phyloP scores from a whole-genome alignment of 2,329 filamentous ascomycete species.

The Nannizzia gypsea region DNA sequence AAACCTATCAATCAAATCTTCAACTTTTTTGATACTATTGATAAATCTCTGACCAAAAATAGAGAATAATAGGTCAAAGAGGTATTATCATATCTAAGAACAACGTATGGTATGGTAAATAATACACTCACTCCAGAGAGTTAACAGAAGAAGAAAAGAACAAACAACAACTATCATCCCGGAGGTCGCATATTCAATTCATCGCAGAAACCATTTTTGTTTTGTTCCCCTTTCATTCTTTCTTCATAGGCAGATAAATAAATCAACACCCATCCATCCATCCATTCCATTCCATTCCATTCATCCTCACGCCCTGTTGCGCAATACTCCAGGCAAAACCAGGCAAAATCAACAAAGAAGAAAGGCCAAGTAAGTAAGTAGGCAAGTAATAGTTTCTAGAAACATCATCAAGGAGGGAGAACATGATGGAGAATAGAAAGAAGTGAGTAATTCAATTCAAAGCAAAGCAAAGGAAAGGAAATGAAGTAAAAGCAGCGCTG shows the following conservation, averaged over 20 bases:
- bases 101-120: neutral
- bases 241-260: neutral
- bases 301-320: neutral
- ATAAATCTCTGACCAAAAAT: neutral
- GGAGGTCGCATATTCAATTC: neutral
- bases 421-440: too few species aligned
- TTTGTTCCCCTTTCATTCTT: neutral
- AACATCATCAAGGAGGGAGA: too few species aligned
- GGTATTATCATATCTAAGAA: neutral
- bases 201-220: neutral
- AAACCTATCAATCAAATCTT: neutral
- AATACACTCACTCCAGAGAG: neutral
- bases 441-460: too few species aligned
- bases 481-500: neutral
- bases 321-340: neutral
- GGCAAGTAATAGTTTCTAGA: too few species aligned
- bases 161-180: neutral
- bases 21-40: neutral
- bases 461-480: too few species aligned
- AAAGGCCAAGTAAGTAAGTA: too few species aligned
- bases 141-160: neutral
- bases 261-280: neutral
- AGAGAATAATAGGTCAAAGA: neutral
- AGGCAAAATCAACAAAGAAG: neutral
- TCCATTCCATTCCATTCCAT: neutral